phyloP scores from a whole-genome alignment of 192 early-diverging fungal genomes.

The Haplosporangium gracile region DNA sequence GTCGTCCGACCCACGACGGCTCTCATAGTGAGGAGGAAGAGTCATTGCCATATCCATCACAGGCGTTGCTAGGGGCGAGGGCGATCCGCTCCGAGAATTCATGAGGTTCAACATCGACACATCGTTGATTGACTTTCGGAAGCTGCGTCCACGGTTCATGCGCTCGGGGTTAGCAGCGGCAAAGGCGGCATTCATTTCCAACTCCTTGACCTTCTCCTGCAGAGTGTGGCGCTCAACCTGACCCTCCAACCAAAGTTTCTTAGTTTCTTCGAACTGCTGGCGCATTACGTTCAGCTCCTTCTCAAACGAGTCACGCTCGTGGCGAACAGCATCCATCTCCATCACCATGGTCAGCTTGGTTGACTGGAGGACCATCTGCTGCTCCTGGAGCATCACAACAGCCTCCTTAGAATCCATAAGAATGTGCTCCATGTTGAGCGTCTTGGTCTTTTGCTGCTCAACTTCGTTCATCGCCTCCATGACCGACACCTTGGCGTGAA shows the following conservation, averaged over 20 bases:
- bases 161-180: constrained; percentile 20
- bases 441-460: constrained; percentile 42
- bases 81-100: constrained; percentile 33
- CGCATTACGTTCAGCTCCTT: constrained; percentile 37
- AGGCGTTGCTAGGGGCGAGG: constrained; percentile 30
- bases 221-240: constrained; percentile 42
- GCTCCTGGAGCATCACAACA: constrained; percentile 43
- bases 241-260: constrained; percentile 38
- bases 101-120: constrained; percentile 40
- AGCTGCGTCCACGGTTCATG: constrained; percentile 25
- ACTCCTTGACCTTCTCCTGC: constrained; percentile 53
- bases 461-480: constrained; percentile 57
- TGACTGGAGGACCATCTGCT: constrained; percentile 43
- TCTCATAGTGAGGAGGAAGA: constrained; percentile 21
- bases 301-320: constrained; percentile 39
- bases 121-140: constrained; percentile 49
- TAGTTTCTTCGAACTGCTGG: constrained; percentile 51
- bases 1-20: constrained; percentile 38
- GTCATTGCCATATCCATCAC: constrained; percentile 25
- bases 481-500: constrained; percentile 44
- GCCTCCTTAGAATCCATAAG: constrained; percentile 51
- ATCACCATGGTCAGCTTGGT: constrained; percentile 49
- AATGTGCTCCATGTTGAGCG: constrained; percentile 26
- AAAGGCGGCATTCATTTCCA: constrained; percentile 50
- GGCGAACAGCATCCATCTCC: constrained; percentile 32